Evolutionary conservation across 2,329 filamentous ascomycete genomes (phyloP), one percentile per base, ranked within the genome.

Genomic region (Fusarium sp.): DNA sequence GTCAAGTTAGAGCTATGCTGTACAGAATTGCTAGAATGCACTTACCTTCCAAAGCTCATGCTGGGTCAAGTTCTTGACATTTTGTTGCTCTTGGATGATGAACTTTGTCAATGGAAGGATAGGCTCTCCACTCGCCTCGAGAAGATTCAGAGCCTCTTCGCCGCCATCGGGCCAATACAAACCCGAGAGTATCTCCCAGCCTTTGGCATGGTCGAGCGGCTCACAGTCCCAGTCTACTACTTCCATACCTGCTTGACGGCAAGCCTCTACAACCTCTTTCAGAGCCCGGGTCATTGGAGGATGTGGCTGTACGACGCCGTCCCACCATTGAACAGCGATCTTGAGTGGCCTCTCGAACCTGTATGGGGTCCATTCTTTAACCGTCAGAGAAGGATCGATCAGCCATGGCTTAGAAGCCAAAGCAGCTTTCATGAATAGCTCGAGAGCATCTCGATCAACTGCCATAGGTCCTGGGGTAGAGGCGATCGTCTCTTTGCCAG

Each of bases 151-250:
- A 27, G 83, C 82, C 54, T 85, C 81, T n/a, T 77, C 73, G 1
- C 80, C 87, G 27, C 84, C 87, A 63, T 90, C 88, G 2, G 79
- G 73, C 72, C 84, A 89, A 70, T 88, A 88, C 2, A 86, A 66
- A 1, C 63, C 61, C 3, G 69, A 69, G 13, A 65, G 21, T 9
- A 84, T 76, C 7, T 85, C 75, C 71, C 84, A 77, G 0, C 80
- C 80, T 48, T 82, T 75, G 15, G 73, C 69, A 61, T 88, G 87
- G 49, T 82, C 77, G 61, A 80, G 77, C 19, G 82, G 73, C 64
- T 83, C 71, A 80, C 85, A 84, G 4, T 73, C 63, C 72, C 72
- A 73, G 46, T 86, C 80, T 4, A 88, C 74, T 53, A 88, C 70
- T 41, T 88, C 80, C 64, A 85, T 78, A 15, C 82, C 78, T 31